Evolutionary conservation across 163 green algal species (phyloP), one percentile per base, ranked within the genome.

Genomic region (Prototheca wickerhamii): DNA sequence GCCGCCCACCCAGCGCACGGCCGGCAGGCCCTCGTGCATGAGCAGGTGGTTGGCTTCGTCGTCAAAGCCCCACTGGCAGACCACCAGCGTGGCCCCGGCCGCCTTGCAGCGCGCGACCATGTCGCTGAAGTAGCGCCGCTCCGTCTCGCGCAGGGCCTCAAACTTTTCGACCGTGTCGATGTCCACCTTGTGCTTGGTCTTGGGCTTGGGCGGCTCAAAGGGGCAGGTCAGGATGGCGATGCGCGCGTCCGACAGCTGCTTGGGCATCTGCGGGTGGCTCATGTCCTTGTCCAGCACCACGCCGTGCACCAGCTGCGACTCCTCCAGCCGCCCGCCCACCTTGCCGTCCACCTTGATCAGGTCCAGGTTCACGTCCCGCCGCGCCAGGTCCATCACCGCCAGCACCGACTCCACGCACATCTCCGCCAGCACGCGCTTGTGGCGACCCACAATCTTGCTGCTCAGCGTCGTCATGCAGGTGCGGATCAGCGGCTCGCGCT

Each of bases 141-240:
- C 93, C 49, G 83, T 76, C 23, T 84, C 58, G 5, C 86, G 80
- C 68, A 99, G 80, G 55, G 73, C 64, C 81, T 99, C 87, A 72
- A 94, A 98, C 82, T 98, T 97, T 73, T 98, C 90, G 42, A 95
- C 93, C 7, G 76, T 93, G 82, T 96, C 88, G 58, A 99, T 98
- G 69, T 99, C 92, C 32, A 98, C 84, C 84, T 99, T 99, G 81
- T 99, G 93, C 87, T 99, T 99, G 61, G 91, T 99, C 81, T 99
- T 99, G 53, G 93, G 93, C 88, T 97, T 98, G 8, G 93, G 93
- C 0, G 93, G 90, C 88, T 98, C 93, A 72, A 99, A 98, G 32
- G 93, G 90, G 72, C 93, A 98, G 1, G 93, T 99, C n/a, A 98
- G 80, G 73, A 99, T 97, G 52, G 92, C 93, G 42, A 98, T 92